Percentiles rank a stretch among this genome's conserved stretches.
phyloP scores from a whole-genome alignment of 208 protist species.

The Strigomonas oncopelti region DNA sequence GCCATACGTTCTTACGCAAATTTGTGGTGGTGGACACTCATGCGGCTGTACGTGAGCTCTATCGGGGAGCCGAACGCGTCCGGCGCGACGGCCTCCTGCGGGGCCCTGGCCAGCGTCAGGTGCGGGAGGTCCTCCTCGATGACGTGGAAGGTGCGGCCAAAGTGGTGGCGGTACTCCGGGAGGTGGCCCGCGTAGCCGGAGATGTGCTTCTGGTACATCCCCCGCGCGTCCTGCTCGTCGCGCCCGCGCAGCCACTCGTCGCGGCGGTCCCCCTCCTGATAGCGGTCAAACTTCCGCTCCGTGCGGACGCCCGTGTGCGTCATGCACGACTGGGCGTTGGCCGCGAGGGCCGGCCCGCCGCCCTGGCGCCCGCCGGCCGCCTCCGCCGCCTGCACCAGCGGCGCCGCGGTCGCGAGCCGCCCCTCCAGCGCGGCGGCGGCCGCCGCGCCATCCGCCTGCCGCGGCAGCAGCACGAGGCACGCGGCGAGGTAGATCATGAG shows the following conservation, averaged over 20 bases:
- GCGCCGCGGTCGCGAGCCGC: constrained; percentile 19
- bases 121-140: constrained; percentile 84
- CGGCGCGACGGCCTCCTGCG: constrained; percentile 28
- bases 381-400: background rate
- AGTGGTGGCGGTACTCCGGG: constrained; percentile 68
- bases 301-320: constrained; percentile 28
- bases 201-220: constrained; percentile 53
- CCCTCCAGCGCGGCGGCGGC: constrained; percentile 10
- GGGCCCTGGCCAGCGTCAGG: constrained; percentile 49
- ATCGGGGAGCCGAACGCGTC: constrained; percentile 54
- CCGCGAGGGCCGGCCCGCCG: background rate
- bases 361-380: background rate
- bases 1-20: constrained; percentile 34
- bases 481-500: constrained; percentile 37
- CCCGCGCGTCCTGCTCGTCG: constrained; percentile 45
- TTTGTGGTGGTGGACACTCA: constrained; percentile 71
- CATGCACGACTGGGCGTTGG: constrained; percentile 23
- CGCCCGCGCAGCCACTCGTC: constrained; percentile 79
- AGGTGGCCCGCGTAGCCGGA: constrained; percentile 81
- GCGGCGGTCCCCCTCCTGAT: constrained; percentile 55
- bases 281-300: constrained; percentile 53
- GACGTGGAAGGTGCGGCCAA: constrained; percentile 84
- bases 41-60: constrained; percentile 57
- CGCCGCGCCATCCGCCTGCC: constrained; percentile 3
- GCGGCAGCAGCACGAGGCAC: constrained; percentile 23